These are phyloP conservation scores for Lophiostoma macrostomum DNA, from an alignment of 495 filamentous ascomycete genomes.

Conservation along the genomic window DNA sequence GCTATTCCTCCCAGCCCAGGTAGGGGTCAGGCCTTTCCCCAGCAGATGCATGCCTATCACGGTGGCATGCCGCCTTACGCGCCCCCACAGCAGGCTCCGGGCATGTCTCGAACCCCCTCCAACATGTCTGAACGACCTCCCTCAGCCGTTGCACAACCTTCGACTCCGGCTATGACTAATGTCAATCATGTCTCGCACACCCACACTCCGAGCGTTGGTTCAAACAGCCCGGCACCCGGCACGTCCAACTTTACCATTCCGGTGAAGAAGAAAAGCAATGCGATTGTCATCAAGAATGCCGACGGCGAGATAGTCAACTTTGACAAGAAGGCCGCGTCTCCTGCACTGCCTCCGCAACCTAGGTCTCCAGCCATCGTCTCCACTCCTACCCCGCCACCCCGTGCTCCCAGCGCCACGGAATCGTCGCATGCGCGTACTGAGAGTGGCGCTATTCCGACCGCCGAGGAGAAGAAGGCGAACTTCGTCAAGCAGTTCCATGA, in stretches of 20 bases:
- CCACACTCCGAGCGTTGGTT: slow-evolving; percentile 59
- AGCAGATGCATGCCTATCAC: slow-evolving; percentile 30
- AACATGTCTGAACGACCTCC: slow-evolving; percentile 75
- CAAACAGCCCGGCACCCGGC: slow-evolving; percentile 48
- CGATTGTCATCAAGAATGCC: slow-evolving; percentile 74
- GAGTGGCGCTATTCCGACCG: slow-evolving; percentile 60
- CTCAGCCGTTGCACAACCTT: slow-evolving; percentile 72
- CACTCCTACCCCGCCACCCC: slow-evolving; percentile 61
- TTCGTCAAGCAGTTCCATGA: slow-evolving; percentile 51
- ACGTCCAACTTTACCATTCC: slow-evolving; percentile 54
- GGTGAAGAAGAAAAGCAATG: slow-evolving; percentile 59
- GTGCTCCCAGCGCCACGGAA: slow-evolving; percentile 52
- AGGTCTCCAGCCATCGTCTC: slow-evolving; percentile 57
- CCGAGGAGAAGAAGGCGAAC: slow-evolving; percentile 68
- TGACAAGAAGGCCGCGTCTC: slow-evolving; percentile 54
- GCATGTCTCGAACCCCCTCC: slow-evolving; percentile 81
- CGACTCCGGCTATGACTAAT: slow-evolving; percentile 56
- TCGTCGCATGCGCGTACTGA: slow-evolving; percentile 53
- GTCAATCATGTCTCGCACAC: slow-evolving; percentile 43
- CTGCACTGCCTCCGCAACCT: slow-evolving; percentile 38
- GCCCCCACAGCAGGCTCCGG: slow-evolving; percentile 52
- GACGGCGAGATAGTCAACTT: slow-evolving; percentile 65
- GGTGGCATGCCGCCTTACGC: slow-evolving; percentile 50
- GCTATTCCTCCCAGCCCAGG: slow-evolving; percentile 38
- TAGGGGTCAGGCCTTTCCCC: slow-evolving; percentile 31